phyloP scores from a whole-genome alignment of 257 asterid genomes.

The Eustoma russellianum region DNA sequence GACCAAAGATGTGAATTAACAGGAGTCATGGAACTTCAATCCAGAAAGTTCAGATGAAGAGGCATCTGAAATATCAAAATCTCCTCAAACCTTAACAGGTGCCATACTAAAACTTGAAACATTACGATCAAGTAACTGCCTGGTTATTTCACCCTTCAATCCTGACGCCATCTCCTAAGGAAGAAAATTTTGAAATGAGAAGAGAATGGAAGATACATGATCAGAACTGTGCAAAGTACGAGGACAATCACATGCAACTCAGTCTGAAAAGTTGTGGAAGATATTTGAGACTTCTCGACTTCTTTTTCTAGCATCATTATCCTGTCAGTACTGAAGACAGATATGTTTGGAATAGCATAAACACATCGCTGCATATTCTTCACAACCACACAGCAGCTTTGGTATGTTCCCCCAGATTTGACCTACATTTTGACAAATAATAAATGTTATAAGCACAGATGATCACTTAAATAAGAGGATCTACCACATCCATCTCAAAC shows the following conservation, averaged over 20 bases:
- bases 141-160: constrained; percentile 58
- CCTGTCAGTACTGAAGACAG: constrained; percentile 37
- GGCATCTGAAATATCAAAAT: constrained; percentile 12
- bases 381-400: constrained; percentile 88
- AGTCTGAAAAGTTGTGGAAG: constrained; percentile 40
- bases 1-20: constrained; percentile 4
- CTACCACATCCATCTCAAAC: background rate
- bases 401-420: constrained; percentile 59
- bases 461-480: background rate
- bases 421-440: constrained; percentile 41
- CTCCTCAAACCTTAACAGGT: constrained; percentile 72
- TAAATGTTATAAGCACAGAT: constrained; percentile 17
- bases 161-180: constrained; percentile 72
- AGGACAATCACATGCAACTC: constrained; percentile 55
- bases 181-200: constrained; percentile 16
- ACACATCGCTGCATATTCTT: constrained; percentile 80
- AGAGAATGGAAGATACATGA: constrained; percentile 10
- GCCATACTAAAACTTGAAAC: constrained; percentile 74
- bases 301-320: constrained; percentile 49
- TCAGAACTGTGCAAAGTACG: constrained; percentile 8
- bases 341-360: constrained; percentile 68
- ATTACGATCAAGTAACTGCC: constrained; percentile 44
- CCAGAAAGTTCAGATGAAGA: constrained; percentile 2
- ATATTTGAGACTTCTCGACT: constrained; percentile 42
- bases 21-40: constrained; percentile 5